Conservation (phyloP, 2,329 filamentous ascomycete species). For the Apiospora phragmitis region DNA sequence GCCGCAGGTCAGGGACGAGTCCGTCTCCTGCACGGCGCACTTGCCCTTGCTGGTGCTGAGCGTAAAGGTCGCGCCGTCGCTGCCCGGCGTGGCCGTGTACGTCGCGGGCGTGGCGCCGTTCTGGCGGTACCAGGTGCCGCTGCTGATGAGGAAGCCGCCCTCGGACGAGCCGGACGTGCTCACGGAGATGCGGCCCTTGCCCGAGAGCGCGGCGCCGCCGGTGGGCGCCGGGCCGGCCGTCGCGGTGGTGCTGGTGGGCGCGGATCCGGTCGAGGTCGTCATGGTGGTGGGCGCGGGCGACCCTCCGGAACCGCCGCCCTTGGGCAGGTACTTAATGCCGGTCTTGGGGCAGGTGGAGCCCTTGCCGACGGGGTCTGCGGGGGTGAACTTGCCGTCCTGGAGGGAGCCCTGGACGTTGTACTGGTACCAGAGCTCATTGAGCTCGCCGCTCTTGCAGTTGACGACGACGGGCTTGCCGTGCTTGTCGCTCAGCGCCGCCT, state of each 20-base stretch:
- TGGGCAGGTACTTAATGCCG: conserved; percentile 23
- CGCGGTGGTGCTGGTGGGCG: neutral
- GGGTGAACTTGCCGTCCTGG: conserved; percentile 56
- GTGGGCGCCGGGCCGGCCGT: neutral
- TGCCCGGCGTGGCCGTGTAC: conserved; percentile 1
- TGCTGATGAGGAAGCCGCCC: conserved; percentile 11
- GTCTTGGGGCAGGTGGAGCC: conserved; percentile 15
- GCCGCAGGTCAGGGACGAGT: conserved; percentile 1
- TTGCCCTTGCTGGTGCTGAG: conserved; percentile 11
- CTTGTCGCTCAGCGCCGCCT: conserved; percentile 54
- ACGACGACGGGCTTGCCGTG: conserved; percentile 58
- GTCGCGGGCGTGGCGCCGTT: conserved; percentile 9
- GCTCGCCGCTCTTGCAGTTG: conserved; percentile 47
- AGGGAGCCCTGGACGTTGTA: conserved; percentile 62
- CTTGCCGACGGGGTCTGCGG: conserved; percentile 8
- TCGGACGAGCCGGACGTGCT: neutral
- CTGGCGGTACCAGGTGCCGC: conserved; percentile 2
- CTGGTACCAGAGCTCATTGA: conserved; percentile 62
- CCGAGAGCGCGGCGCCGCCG: neutral
- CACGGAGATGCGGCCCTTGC: conserved; percentile 7
- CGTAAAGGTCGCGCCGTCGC: conserved; percentile 4
- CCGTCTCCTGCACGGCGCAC: conserved; percentile 5
- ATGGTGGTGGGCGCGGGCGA: neutral
- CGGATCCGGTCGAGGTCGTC: neutral
- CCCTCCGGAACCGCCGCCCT: conserved; percentile 19